Conservation (phyloP, 176 grass and related monocot genomes). For the Echinochloa phyllopogon region DNA sequence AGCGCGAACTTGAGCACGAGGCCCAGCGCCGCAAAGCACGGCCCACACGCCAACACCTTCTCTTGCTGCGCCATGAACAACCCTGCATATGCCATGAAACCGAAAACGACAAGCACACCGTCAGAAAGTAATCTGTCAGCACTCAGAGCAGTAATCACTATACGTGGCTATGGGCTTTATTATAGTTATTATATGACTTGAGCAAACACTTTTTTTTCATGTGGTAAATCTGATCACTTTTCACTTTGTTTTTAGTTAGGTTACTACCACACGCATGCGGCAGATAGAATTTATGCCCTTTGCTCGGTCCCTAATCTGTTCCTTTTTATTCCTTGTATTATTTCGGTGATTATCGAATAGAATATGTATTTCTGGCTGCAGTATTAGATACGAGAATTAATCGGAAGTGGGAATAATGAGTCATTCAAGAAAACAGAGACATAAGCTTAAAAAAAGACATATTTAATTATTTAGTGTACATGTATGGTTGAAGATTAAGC, state of each 20-base stretch:
- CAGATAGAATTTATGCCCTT: slow-evolving; percentile 27
- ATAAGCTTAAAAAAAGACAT: too few relatives aligned
- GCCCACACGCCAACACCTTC: slow-evolving; percentile 79
- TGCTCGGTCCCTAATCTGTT: slow-evolving; percentile 5
- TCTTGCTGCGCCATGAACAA: slow-evolving; percentile 95
- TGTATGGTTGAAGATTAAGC: not conserved
- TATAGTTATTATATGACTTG: not conserved
- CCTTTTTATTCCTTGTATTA: slow-evolving; percentile 22
- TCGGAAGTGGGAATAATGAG: slow-evolving; percentile 5
- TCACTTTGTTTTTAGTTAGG: not conserved
- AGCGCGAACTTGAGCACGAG: slow-evolving; percentile 70
- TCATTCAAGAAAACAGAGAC: not conserved
- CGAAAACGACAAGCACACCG: slow-evolving; percentile 7
- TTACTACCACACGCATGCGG: not conserved
- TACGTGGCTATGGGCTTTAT: not conserved
- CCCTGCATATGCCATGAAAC: slow-evolving; percentile 41
- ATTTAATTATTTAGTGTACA: not conserved
- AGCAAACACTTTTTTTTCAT: not conserved
- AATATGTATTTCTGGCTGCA: slow-evolving; percentile 39
- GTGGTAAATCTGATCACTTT: not conserved
- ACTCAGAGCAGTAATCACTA: not conserved
- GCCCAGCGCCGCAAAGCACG: slow-evolving; percentile 59
- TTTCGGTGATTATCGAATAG: slow-evolving; percentile 13
- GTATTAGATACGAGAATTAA: slow-evolving; percentile 40
- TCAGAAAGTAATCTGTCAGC: not conserved